Base-by-base conservation (phyloP, 164 flowering plant species). In the Paratinospora sagittata region DNA sequence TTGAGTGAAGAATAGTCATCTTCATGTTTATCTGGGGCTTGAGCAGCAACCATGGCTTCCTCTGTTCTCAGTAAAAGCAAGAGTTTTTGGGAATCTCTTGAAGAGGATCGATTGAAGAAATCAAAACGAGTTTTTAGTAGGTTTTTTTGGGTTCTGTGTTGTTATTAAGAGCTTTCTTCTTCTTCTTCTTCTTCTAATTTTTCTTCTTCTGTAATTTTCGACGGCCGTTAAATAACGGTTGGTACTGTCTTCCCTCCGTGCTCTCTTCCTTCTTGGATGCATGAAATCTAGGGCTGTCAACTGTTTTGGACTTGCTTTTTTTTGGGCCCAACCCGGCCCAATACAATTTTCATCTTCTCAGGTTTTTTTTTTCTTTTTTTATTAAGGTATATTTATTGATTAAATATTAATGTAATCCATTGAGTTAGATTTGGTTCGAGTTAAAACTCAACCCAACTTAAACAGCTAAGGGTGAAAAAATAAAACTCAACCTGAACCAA, bases 1-100 rank as follows among this genome's bases (percentile, higher is more conserved):
- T 84, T 82, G 68, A 89, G 78, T 70, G 70, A 60, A 23, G 69
- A 65, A 75, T 89, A 90, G 14, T 80, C 83, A 1, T 71, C 72
- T 11, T 69, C 67, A 8, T 52, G 72, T 10, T 30, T 27, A 39
- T 26, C 57, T 26, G 43, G 8, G 8, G 37, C 68, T 36, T 55
- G 70, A 34, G 70, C 61, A 43, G 77, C 67, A 41, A n/a, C 60
- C 74, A 75, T 75, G 69, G 45, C 23, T 30, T 30, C 4, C 34
- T 2, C 34, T 30, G 34, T 1, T 30, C 34, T 30, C 34, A 30
- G 34, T 30, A 30, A 30, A 30, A 30, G 34, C 34, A 30, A 30
- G 34, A 1, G 3, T 30, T 30, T 30, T n/a, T 30, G 3, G 34
- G 4, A 30, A 30, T 30, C 34, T 30, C 34, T 30, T 30, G 34